Base-by-base conservation (phyloP, 768 basidiomycete genomes). In the Russula emetica region DNA sequence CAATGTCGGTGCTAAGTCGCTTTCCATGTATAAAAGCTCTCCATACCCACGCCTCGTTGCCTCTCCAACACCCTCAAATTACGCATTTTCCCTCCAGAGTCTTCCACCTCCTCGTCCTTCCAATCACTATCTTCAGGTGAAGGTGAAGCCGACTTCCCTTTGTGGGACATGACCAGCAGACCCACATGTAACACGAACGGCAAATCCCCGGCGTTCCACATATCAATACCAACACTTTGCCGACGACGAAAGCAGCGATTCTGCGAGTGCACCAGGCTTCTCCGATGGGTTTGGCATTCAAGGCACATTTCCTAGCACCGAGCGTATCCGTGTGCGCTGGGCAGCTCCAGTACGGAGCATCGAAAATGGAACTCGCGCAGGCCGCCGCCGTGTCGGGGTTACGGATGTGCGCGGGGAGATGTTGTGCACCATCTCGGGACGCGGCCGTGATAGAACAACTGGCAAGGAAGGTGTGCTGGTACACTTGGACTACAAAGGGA, bases 171-270 rank as follows among this genome's bases (percentile, higher is more conserved):
- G 42, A 84, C 86, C 1, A n/a, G 85, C 86, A 1, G 90, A 92
- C 49, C 90, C 90, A 11, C 83, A 82, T 72, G 88, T 92, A 61
- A 83, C 87, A 11, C 84, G 87, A 38, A 77, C 71, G 32, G 62
- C 77, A 7, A 75, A 80, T 0, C 71, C 76, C 32, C 82, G 83
- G 30, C 73, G 78, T 20, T 79, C 82, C 14, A 74, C 82, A 1
- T 79, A 79, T 56, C 86, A 87, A 7, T 85, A 85, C 69, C 84
- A 79, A 47, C 80, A 87, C 69, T 85, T 90, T 70, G 90, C 90
- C 0, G 90, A 92, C 67, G 90, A 91, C 67, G 90, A 92, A 70
- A 87, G 88, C 3, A 88, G 87, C 45, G 90, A 91, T 70, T 86
- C 88, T 1, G 85, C 78, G 73, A 40, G 80, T 72, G 76, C 78